Base-by-base conservation (phyloP, 441 rosid species). In the Aleurites moluccanus region DNA sequence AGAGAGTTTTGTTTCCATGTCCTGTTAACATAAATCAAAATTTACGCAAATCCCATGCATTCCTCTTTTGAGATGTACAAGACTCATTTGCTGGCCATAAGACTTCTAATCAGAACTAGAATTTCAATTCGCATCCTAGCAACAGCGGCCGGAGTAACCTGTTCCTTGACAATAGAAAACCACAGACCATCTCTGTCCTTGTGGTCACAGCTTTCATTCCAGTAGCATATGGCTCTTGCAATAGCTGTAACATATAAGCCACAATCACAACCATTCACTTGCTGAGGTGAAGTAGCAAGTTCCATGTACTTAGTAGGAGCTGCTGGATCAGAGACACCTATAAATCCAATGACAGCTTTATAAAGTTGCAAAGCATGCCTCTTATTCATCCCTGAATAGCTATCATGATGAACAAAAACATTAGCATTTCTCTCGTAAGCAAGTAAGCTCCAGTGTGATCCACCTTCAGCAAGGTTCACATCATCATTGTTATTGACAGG, bases 361-460 rank as follows among this genome's bases (percentile, higher is more conserved):
- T 79, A 86, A 21, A 92, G 90, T 67, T 66, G 82, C 75, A 69
- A 78, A 4, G 91, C 94, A 23, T n/a, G 74, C 61, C 72, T 50
- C 67, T 18, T 75, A 57, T 91, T 91, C 77, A 79, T 72, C 53
- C 85, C 85, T 52, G 65, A 49, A 15, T 38, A 78, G 87, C 94
- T 92, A 69, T 90, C 98, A 28, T 90, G 98, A 82, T 93, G 99
- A 79, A 88, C 84, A 78, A 91, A 93, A 67, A 79, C 73, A 81
- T 89, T 83, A 25, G 83, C 84, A 47, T 72, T 78, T 80, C 85
- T 85, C 73, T 84, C 75, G 63, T 87, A 91, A 14, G 85, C 96
- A 44, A 93, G 89, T 67, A 93, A 81, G 82, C 94, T 95, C 98
- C 99, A 95, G 61, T 93, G 98, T 30, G 77, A 84, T 73, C 98